Evolutionary conservation across 805 yeast genomes (phyloP).

Genomic region (Danielozyma ontarioensis): DNA sequence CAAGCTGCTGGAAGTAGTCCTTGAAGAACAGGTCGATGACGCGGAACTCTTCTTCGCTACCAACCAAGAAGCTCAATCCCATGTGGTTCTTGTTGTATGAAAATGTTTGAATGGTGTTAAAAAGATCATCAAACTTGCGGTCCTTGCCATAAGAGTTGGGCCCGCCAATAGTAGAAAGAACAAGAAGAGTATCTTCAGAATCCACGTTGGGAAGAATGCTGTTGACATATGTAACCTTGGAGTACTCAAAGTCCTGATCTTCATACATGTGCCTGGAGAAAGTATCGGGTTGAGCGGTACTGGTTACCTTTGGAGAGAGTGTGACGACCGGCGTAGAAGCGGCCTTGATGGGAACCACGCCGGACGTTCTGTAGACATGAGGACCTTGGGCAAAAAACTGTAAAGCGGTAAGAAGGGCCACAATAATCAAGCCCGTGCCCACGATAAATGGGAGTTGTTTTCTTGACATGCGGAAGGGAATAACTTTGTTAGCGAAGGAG

Average conservation of each 20-base stretch:
- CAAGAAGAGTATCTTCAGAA: slow-evolving; percentile 5
- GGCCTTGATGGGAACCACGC: no score
- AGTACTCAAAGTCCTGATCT: background rate
- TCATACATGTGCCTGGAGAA: background rate
- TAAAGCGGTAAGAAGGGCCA: background rate
- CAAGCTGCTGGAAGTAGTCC: slow-evolving; percentile 5
- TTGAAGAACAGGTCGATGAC: slow-evolving; percentile 14
- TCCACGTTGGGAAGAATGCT: background rate
- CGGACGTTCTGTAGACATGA: no score
- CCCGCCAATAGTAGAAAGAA: slow-evolving; percentile 23
- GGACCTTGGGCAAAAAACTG: no score
- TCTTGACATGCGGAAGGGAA: no score
- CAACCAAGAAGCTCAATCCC: slow-evolving; percentile 26
- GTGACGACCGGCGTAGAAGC: no score
- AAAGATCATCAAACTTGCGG: slow-evolving; percentile 26
- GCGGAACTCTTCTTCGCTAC: slow-evolving; percentile 21
- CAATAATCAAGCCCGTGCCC: background rate
- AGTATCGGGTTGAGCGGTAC: no score
- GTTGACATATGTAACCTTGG: background rate
- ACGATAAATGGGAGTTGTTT: background rate
- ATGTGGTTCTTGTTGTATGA: slow-evolving; percentile 18
- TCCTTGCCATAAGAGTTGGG: slow-evolving; percentile 31
- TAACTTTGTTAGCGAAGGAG: no score
- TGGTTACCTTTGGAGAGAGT: no score
- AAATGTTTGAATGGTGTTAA: slow-evolving; percentile 22